Evolutionary conservation across 768 basidiomycete genomes (phyloP).

Genomic region (Xerocomellus intermedius): DNA sequence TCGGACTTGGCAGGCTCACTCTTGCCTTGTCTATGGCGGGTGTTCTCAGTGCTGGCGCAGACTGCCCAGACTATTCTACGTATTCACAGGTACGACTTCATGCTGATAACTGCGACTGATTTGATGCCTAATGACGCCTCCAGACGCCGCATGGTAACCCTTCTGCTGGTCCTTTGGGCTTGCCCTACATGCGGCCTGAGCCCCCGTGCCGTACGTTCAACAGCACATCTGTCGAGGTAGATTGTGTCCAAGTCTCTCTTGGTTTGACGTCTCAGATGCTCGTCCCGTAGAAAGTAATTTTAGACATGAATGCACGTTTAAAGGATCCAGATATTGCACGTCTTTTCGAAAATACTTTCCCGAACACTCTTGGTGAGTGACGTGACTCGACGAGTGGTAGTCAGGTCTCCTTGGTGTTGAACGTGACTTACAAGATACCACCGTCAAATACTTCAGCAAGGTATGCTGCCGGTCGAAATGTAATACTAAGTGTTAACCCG

Average conservation of each 20-base stretch:
- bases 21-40: conserved; percentile 24
- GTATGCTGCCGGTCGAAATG: conserved; percentile 31
- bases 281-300: conserved; percentile 57
- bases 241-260: not conserved
- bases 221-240: conserved; percentile 71
- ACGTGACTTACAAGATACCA: conserved; percentile 53
- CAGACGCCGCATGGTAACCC: conserved; percentile 59
- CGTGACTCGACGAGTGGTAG: not conserved
- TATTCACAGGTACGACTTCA: conserved; percentile 49
- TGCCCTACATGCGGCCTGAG: conserved; percentile 73
- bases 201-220: conserved; percentile 74
- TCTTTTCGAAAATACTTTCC: conserved; percentile 80
- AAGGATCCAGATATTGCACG: conserved; percentile 78
- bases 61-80: conserved; percentile 61
- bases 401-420: not conserved
- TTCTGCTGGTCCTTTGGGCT: conserved; percentile 56
- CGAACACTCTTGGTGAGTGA: conserved; percentile 69
- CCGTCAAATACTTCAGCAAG: conserved; percentile 70
- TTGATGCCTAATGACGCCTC: not conserved
- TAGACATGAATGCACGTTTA: conserved; percentile 67
- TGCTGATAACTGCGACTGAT: not conserved
- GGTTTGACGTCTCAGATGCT: not conserved
- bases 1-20: conserved; percentile 25
- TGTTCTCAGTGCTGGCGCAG: conserved; percentile 23
- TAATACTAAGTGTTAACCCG: conserved; percentile 2